These are phyloP conservation scores for Oleoguttula mirabilis DNA, from an alignment of 495 filamentous ascomycete species.

Conservation along the genomic window DNA sequence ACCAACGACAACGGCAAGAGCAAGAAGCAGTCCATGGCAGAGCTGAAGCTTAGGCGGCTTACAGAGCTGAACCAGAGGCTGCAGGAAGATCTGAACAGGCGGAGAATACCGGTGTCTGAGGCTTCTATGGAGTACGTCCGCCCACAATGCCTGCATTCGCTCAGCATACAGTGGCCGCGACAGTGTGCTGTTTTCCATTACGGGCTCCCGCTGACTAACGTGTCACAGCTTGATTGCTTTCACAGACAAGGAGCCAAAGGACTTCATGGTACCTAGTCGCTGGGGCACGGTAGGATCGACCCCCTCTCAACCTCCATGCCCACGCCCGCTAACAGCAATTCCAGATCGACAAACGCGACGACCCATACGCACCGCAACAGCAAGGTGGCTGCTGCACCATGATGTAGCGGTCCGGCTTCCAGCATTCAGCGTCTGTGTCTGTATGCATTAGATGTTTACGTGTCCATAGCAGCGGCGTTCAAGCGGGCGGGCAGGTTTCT, in stretches of 20 bases:
- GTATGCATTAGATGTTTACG: background rate
- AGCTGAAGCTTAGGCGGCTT: slow-evolving; percentile 88
- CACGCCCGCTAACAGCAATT: slow-evolving; percentile 16
- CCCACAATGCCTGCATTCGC: background rate
- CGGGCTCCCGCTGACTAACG: slow-evolving; percentile 3
- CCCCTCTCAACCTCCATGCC: background rate
- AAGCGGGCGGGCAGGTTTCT: too few species aligned
- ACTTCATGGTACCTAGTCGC: slow-evolving; percentile 96
- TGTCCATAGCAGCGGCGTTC: slow-evolving; percentile 21
- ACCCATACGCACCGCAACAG: slow-evolving; percentile 92
- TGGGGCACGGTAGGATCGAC: slow-evolving; percentile 68
- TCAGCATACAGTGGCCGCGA: background rate
- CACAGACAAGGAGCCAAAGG: slow-evolving; percentile 80
- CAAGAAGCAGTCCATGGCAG: slow-evolving; percentile 98
- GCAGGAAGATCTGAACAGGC: slow-evolving; percentile 86
- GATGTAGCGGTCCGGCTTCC: slow-evolving; percentile 48
- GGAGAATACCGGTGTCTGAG: slow-evolving; percentile 88
- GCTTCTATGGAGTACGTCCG: slow-evolving; percentile 74
- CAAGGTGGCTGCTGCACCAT: slow-evolving; percentile 81
- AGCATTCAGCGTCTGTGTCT: background rate
- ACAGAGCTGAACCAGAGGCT: slow-evolving; percentile 92
- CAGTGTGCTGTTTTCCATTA: background rate
- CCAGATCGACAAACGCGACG: slow-evolving; percentile 77
- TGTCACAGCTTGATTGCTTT: slow-evolving; percentile 75
- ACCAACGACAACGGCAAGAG: slow-evolving; percentile 52